These are phyloP conservation scores for Colletotrichum orbiculare DNA, from an alignment of 2,329 filamentous ascomycete genomes.

Conservation along the genomic window DNA sequence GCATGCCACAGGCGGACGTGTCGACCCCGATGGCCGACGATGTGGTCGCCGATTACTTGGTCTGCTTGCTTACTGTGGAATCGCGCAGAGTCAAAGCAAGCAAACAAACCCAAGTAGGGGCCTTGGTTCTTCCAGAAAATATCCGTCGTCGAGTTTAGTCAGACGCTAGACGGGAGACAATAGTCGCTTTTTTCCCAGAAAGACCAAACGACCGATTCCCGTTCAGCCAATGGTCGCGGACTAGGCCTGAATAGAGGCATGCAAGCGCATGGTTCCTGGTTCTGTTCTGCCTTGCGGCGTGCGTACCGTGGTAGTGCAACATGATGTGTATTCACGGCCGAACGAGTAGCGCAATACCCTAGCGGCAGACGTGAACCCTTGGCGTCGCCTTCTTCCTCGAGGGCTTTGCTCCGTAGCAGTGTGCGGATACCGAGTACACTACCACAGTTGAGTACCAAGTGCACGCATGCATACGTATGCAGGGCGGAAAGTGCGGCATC, in stretches of 20 bases:
- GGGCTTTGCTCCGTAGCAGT: too few relatives aligned
- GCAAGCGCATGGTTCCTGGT: slow-evolving; percentile 4
- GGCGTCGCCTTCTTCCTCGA: slow-evolving; percentile 5
- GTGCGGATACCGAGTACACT: too few relatives aligned
- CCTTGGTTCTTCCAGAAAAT: neutral
- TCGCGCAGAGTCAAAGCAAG: too few relatives aligned
- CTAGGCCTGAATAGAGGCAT: neutral
- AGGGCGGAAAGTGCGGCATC: slow-evolving; percentile 34
- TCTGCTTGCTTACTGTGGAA: neutral
- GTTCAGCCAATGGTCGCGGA: slow-evolving; percentile 5
- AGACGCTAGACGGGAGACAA: neutral
- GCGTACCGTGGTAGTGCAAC: neutral
- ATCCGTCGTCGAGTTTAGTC: slow-evolving; percentile 3
- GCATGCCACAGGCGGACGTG: slow-evolving; percentile 5
- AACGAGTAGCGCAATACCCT: slow-evolving; percentile 17
- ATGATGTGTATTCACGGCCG: slow-evolving; percentile 9
- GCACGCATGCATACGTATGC: slow-evolving; percentile 6
- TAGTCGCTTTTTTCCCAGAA: too few relatives aligned
- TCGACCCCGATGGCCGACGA: slow-evolving; percentile 1
- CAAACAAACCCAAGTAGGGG: too few relatives aligned
- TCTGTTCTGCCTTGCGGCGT: slow-evolving; percentile 12
- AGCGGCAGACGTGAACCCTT: slow-evolving; percentile 22
- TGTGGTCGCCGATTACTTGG: slow-evolving; percentile 13
- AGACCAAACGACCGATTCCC: neutral
- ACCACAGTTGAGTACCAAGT: too few relatives aligned